Conservation (phyloP, 2,329 filamentous ascomycete genomes). For the Chrysosporium keratinophilum region DNA sequence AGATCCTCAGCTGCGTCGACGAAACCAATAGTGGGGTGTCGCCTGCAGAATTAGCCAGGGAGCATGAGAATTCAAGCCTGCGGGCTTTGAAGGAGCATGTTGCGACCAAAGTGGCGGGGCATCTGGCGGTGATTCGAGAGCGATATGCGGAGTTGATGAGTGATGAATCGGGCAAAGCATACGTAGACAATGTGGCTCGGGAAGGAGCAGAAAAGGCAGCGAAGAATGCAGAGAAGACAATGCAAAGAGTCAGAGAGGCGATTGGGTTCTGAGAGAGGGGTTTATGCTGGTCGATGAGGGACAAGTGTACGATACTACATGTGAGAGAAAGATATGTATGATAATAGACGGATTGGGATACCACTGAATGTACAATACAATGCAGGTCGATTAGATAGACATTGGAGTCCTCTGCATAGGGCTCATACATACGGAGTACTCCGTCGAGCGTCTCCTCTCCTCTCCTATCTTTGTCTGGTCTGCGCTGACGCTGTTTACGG, state of each 20-base stretch:
- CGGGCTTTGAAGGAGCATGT: slow-evolving; percentile 55
- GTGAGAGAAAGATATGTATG: no score
- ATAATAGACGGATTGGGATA: no score
- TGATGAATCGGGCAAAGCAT: not conserved
- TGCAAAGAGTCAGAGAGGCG: slow-evolving; percentile 14
- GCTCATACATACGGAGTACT: no score
- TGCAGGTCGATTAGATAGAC: no score
- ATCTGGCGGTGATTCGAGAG: slow-evolving; percentile 28
- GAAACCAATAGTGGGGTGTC: slow-evolving; percentile 17
- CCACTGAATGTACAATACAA: no score
- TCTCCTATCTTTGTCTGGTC: no score
- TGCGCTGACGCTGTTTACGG: no score
- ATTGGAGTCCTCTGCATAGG: no score
- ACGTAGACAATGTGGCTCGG: slow-evolving; percentile 14
- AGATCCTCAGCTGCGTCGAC: slow-evolving; percentile 64
- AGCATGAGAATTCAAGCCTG: slow-evolving; percentile 40
- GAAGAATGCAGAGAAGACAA: slow-evolving; percentile 16
- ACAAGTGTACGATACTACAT: slow-evolving; percentile 1
- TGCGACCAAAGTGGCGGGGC: slow-evolving; percentile 35
- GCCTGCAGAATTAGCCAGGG: slow-evolving; percentile 39
- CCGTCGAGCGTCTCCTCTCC: no score
- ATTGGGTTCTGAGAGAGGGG: slow-evolving; percentile 10
- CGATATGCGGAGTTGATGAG: slow-evolving; percentile 18
- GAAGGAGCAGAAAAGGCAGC: slow-evolving; percentile 14
- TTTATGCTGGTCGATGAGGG: not conserved